These are phyloP conservation scores for Fraxinus americana DNA, from an alignment of 257 asterid species.

Conservation along the genomic window DNA sequence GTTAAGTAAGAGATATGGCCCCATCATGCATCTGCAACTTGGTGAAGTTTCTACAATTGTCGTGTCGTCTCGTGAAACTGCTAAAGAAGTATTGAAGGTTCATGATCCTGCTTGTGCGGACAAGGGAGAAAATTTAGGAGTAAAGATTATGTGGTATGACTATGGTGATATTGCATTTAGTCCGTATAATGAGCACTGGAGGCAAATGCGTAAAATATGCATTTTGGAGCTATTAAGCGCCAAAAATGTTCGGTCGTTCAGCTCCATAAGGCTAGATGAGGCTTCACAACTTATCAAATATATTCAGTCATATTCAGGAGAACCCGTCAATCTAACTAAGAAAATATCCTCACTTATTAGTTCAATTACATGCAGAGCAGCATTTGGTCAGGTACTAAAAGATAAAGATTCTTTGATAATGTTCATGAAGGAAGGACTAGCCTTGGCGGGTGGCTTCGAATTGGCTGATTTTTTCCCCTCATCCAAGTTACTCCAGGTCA, in stretches of 20 bases:
- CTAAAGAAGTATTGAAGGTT: constrained; percentile 16
- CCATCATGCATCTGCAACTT: constrained; percentile 11
- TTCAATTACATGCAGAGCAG: constrained; percentile 21
- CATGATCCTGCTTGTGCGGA: constrained; percentile 24
- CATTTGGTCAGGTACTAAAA: constrained; percentile 13
- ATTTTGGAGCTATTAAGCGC: constrained; percentile 1
- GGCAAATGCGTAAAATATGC: constrained; percentile 7
- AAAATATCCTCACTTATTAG: not conserved
- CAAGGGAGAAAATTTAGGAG: not conserved
- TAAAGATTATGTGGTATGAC: not conserved
- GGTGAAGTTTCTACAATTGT: constrained; percentile 12
- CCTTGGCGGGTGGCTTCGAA: constrained; percentile 8
- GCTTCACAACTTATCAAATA: not conserved
- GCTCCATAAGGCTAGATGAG: constrained; percentile 12
- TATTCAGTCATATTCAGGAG: not conserved
- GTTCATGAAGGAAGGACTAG: not conserved
- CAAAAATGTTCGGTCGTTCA: not conserved
- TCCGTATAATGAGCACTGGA: not conserved
- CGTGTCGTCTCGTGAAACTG: not conserved
- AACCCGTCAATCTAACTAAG: constrained; percentile 1
- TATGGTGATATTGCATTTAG: not conserved
- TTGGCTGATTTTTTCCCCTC: constrained; percentile 23
- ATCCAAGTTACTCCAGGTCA: not conserved
- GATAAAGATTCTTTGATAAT: not conserved
- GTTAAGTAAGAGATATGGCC: constrained; percentile 5